phyloP scores from a whole-genome alignment of 108 stramenopile genomes.

The Fragilaria crotonensis region DNA sequence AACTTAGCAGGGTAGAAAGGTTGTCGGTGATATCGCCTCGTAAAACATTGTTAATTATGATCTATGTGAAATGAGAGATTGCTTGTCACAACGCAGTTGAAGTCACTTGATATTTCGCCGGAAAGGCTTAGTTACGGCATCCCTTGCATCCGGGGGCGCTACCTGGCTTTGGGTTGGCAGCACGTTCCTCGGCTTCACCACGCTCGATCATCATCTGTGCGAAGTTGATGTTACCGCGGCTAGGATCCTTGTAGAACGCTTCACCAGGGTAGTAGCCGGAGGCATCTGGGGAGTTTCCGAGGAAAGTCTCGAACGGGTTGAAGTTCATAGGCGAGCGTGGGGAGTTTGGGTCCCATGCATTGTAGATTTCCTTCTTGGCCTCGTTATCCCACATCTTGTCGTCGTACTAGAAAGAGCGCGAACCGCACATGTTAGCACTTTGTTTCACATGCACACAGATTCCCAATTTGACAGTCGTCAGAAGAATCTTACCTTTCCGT shows the following conservation, averaged over 20 bases:
- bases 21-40: no score
- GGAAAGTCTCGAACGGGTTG: constrained; percentile 90
- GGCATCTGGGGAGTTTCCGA: constrained; percentile 31
- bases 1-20: no score
- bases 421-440: no score
- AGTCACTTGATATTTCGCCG: no score
- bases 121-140: constrained; percentile 1
- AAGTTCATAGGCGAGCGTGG: constrained; percentile 83
- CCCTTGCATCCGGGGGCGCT: background rate
- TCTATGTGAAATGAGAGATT: no score
- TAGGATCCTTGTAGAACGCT: constrained; percentile 85
- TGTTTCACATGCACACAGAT: no score
- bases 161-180: constrained; percentile 74
- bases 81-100: no score
- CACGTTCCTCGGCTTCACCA: constrained; percentile 46
- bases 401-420: constrained; percentile 56
- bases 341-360: constrained; percentile 67
- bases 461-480: no score
- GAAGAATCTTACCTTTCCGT: constrained; percentile 42
- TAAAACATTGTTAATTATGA: no score
- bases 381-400: constrained; percentile 77
- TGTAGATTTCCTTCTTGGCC: constrained; percentile 80
- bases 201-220: constrained; percentile 74
- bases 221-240: constrained; percentile 77
- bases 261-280: constrained; percentile 84